Conservation (phyloP, 768 basidiomycete species). For the Exidia glandulosa region DNA sequence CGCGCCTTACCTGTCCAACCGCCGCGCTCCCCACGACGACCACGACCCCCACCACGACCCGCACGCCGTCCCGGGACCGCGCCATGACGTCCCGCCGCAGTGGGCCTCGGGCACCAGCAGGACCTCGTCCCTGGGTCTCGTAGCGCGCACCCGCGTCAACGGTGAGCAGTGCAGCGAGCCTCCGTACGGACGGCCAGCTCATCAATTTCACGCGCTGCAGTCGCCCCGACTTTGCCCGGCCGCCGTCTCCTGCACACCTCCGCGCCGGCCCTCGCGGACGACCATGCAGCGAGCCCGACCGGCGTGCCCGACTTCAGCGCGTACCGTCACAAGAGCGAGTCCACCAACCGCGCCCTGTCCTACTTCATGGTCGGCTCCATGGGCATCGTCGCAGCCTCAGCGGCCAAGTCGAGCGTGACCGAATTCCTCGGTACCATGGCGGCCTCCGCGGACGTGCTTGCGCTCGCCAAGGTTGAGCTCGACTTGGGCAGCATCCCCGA, state of each 20-base stretch:
- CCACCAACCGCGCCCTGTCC: constrained; percentile 62
- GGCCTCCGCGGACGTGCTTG: constrained; percentile 95
- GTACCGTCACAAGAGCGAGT: constrained; percentile 61
- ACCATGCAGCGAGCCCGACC: constrained; percentile 28
- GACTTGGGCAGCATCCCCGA: constrained; percentile 85
- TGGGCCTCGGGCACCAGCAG: constrained; percentile 51
- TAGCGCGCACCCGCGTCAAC: constrained; percentile 51
- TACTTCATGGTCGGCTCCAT: constrained; percentile 89
- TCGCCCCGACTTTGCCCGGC: constrained; percentile 33
- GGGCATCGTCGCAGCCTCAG: constrained; percentile 88
- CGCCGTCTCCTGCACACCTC: constrained; percentile 75
- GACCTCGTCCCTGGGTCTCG: constrained; percentile 38
- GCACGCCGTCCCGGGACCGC: constrained; percentile 35
- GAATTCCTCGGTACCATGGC: constrained; percentile 95
- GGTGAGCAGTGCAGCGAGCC: constrained; percentile 32
- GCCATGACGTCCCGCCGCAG: constrained; percentile 49
- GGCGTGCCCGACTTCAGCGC: constrained; percentile 82
- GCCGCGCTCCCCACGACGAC: constrained; percentile 38
- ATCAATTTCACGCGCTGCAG: constrained; percentile 35
- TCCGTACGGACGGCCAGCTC: constrained; percentile 1
- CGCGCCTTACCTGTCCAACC: constrained; percentile 65
- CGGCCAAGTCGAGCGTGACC: constrained; percentile 84
- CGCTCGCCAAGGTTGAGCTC: constrained; percentile 95
- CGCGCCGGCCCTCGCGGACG: constrained; percentile 43
- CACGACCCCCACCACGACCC: constrained; percentile 44